These are phyloP conservation scores for Mortierella polycephala DNA, from an alignment of 371 early-diverging fungal genomes.

Conservation along the genomic window DNA sequence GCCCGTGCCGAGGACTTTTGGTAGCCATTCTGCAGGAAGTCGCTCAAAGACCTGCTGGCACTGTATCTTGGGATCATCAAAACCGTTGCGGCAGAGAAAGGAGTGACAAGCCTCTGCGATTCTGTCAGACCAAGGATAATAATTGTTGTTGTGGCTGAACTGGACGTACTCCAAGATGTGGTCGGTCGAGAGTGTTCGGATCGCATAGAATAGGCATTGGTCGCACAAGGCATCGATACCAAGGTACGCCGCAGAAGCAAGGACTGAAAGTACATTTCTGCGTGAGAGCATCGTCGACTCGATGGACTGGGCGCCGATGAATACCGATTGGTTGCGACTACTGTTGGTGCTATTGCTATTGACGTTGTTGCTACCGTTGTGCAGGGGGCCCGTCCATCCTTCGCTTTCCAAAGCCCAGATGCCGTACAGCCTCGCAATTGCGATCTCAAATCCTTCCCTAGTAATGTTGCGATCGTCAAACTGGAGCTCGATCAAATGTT, in stretches of 20 bases:
- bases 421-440: constrained; percentile 32
- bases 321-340: neutral
- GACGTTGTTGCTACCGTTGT: neutral
- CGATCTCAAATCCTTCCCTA: constrained; percentile 40
- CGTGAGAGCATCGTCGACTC: neutral
- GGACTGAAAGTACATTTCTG: constrained; percentile 23
- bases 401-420: constrained; percentile 22
- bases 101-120: constrained; percentile 36
- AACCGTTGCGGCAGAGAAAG: constrained; percentile 38
- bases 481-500: constrained; percentile 54
- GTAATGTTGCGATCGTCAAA: constrained; percentile 38
- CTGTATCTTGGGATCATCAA: constrained; percentile 30
- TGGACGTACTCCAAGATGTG: constrained; percentile 2
- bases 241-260: constrained; percentile 35
- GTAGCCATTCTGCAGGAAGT: constrained; percentile 25
- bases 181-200: constrained; percentile 15
- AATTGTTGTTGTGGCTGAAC: constrained; percentile 17
- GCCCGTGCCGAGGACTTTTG: constrained; percentile 24
- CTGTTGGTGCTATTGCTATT: neutral
- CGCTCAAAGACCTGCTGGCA: constrained; percentile 31
- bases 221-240: constrained; percentile 30
- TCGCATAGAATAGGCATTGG: constrained; percentile 15
- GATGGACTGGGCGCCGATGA: neutral
- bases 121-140: constrained; percentile 36
- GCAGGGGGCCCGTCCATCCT: neutral